Percentiles rank a stretch among this genome's conserved stretches.
Evolutionary conservation across 2,329 filamentous ascomycete species (phyloP).

Genomic region (Colletotrichum melonis): DNA sequence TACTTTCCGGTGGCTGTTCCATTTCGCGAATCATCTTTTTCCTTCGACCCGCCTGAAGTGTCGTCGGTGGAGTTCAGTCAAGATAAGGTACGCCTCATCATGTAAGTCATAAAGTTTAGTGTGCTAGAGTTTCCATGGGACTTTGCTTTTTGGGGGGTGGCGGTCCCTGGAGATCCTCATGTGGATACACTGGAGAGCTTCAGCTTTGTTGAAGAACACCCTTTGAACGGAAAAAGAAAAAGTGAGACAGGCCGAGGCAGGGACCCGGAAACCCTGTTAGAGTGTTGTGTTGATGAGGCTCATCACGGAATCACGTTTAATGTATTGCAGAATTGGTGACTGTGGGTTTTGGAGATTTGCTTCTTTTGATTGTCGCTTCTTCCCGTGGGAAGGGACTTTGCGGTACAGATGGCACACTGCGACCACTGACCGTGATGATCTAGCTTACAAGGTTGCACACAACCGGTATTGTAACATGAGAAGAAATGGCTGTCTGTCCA

Average conservation of each 20-base stretch:
- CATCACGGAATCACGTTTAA: neutral
- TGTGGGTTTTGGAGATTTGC: neutral
- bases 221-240: neutral
- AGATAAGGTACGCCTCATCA: neutral
- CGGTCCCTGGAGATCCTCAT: neutral
- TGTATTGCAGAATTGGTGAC: neutral
- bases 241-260: no score
- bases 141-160: neutral
- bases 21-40: neutral
- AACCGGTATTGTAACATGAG: constrained; percentile 23
- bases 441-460: neutral
- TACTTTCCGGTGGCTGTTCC: neutral
- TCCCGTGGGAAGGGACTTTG: neutral
- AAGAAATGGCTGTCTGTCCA: neutral
- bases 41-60: neutral
- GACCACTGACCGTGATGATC: constrained; percentile 2
- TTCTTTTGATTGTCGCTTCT: neutral
- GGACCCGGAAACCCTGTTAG: neutral
- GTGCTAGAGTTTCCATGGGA: neutral
- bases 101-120: neutral
- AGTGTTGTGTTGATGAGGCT: neutral
- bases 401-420: constrained; percentile 10
- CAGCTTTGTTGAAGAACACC: neutral
- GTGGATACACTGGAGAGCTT: no score
- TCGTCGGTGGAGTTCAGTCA: neutral